Percentiles rank a stretch among this genome's conserved stretches.
phyloP scores from a whole-genome alignment of 805 yeast genomes.

The Hanseniaspora lachancei region DNA sequence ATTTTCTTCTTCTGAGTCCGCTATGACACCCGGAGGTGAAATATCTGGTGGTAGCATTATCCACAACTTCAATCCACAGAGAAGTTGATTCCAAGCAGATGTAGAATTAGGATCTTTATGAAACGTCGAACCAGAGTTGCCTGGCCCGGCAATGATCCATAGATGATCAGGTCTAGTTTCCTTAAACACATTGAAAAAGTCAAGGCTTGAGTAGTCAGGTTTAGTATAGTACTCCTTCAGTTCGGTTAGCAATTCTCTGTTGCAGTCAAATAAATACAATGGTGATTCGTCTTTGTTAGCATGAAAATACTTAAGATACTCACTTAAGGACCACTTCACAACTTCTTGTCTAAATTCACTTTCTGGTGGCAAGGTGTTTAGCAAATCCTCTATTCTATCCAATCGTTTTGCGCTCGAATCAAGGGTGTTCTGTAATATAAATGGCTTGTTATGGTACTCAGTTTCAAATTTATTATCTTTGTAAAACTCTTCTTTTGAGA shows the following conservation, averaged over 20 bases:
- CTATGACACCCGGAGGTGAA: conserved; percentile 75
- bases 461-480: conserved; percentile 33
- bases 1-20: conserved; percentile 65
- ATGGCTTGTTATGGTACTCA: conserved; percentile 44
- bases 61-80: conserved; percentile 73
- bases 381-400: conserved; percentile 42
- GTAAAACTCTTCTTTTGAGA: conserved; percentile 34
- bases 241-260: conserved; percentile 50
- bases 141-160: conserved; percentile 84
- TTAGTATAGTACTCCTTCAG: conserved; percentile 38
- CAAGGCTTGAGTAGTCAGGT: conserved; percentile 45
- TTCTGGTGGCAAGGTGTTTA: conserved; percentile 46
- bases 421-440: conserved; percentile 32
- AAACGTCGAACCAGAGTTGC: conserved; percentile 72
- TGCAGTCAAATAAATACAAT: conserved; percentile 72
- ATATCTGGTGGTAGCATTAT: conserved; percentile 69
- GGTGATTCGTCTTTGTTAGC: conserved; percentile 71
- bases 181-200: conserved; percentile 46
- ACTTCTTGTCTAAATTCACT: conserved; percentile 71
- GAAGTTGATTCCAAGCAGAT: conserved; percentile 76
- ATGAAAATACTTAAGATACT: conserved; percentile 48
- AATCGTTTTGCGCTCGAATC: conserved; percentile 17
- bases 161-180: conserved; percentile 64
- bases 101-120: conserved; percentile 90
- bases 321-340: conserved; percentile 59